phyloP scores from a whole-genome alignment of 352 stramenopile genomes.

The Globisporangium splendens region DNA sequence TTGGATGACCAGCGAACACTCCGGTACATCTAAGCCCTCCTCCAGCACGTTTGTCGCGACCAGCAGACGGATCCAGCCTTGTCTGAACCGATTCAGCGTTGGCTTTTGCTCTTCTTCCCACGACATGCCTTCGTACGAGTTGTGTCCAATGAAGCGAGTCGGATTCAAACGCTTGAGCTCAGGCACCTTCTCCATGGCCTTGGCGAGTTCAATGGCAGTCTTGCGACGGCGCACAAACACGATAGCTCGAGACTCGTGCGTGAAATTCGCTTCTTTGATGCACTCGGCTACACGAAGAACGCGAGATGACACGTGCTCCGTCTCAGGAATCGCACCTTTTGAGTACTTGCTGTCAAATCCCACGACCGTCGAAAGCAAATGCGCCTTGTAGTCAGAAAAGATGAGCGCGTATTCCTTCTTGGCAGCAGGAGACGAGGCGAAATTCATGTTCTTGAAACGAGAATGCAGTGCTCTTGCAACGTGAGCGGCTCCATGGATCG shows the following conservation, averaged over 20 bases:
- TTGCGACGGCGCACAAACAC: slow-evolving; percentile 72
- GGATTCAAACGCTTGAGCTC: slow-evolving; percentile 55
- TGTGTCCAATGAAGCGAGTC: slow-evolving; percentile 75
- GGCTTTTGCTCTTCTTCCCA: slow-evolving; percentile 78
- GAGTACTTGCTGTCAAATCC: slow-evolving; percentile 11
- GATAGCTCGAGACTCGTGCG: slow-evolving; percentile 63
- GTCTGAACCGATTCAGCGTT: slow-evolving; percentile 63
- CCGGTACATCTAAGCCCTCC: slow-evolving; percentile 71
- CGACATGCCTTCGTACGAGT: slow-evolving; percentile 77
- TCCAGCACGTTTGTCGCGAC: slow-evolving; percentile 81
- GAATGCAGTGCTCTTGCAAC: slow-evolving; percentile 32
- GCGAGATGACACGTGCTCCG: slow-evolving; percentile 45
- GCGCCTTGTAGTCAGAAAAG: slow-evolving; percentile 18
- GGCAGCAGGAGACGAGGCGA: slow-evolving; percentile 3
- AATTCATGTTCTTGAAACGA: slow-evolving; percentile 31
- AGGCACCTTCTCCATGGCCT: slow-evolving; percentile 58
- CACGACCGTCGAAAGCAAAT: slow-evolving; percentile 32
- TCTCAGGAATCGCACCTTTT: neutral
- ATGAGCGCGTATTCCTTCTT: slow-evolving; percentile 32
- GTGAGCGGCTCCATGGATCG: slow-evolving; percentile 36
- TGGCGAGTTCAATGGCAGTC: slow-evolving; percentile 64
- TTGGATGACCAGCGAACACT: slow-evolving; percentile 76
- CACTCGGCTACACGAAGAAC: slow-evolving; percentile 49
- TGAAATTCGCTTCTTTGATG: slow-evolving; percentile 39
- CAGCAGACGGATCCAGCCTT: slow-evolving; percentile 61